Evolutionary conservation across 176 grass and related monocot species (phyloP), one percentile per base, ranked within the genome.

Genomic region (Oryza punctata): DNA sequence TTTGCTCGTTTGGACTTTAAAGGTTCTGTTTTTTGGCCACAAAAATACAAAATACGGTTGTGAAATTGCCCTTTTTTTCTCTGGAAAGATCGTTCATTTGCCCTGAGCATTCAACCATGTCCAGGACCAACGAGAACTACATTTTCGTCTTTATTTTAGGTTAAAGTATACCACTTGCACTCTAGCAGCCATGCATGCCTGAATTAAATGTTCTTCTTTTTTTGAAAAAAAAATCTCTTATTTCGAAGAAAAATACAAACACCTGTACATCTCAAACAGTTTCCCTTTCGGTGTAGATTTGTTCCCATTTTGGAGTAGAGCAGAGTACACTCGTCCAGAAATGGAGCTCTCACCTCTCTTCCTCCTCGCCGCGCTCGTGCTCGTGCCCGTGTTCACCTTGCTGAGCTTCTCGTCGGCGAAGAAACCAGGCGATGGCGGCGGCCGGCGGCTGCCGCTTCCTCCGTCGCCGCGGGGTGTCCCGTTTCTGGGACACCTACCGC

Each of bases 401-500:
- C 35, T 84, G 13, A 23, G 46, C 44, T 3, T 70, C 72, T 15
- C 18, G 59, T 0, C 67, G 30, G 12, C 21, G 35, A 74, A 14
- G 69, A 60, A n/a, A 49, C 72, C 78, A 11, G 0, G 46, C 13
- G 47, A 84, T 71, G 86, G 44, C 16, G 82, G 84, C 1, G 2
- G 25, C 9, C 2, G 14, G 28, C n/a, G n/a, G 7, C 54, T 54
- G 50, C 50, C 7, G 63, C 33, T 84, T 63, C 72, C 72, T 30
- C 82, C 82, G 63, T 84, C 72, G 21, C 87, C 87, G 18, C 69
- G 2, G 46, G 70, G 78, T 61, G 88, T 24, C 90, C 93, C 27
- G 4, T 95, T 54, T 32, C 61, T 95, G 12, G 93, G 93, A 21
- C 89, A 92, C 5, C 28, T 94, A 14, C 87, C 84, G 9, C 13